phyloP scores from a whole-genome alignment of 306 rosid genomes.

The Crataegus laevigata region DNA sequence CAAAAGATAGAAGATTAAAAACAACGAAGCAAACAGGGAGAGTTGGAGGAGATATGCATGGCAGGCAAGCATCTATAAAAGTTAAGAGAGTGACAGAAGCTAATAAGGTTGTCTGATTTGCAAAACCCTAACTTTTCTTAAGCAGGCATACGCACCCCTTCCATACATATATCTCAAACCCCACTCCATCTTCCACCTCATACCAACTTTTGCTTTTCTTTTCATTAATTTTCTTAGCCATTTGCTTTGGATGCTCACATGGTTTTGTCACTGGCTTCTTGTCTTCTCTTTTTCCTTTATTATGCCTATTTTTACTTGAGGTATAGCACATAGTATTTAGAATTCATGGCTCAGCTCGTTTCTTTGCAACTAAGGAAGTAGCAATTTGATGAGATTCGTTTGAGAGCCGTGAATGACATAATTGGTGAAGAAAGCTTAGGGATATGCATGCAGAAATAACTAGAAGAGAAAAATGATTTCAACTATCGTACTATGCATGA shows the following conservation, averaged over 20 bases:
- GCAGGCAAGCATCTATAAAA: constrained; percentile 59
- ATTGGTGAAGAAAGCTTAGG: constrained; percentile 1
- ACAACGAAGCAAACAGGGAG: constrained; percentile 6
- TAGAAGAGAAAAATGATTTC: constrained; percentile 3
- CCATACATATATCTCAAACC: constrained; percentile 27
- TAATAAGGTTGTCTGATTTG: constrained; percentile 37
- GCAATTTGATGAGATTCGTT: constrained; percentile 13
- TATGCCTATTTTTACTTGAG: background rate
- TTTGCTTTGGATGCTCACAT: constrained; percentile 52
- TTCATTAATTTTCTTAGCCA: constrained; percentile 34
- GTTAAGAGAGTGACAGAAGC: constrained; percentile 22
- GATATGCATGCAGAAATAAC: constrained; percentile 12
- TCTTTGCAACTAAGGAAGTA: constrained; percentile 36
- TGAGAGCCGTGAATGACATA: constrained; percentile 5
- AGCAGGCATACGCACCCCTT: constrained; percentile 6
- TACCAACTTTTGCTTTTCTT: constrained; percentile 32
- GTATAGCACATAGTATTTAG: background rate
- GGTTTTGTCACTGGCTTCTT: constrained; percentile 16
- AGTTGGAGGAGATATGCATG: constrained; percentile 40
- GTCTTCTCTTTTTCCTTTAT: background rate
- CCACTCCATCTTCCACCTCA: constrained; percentile 36
- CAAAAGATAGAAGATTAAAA: background rate
- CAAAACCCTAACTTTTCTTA: constrained; percentile 34
- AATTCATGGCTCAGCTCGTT: constrained; percentile 7
- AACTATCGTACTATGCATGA: background rate